Evolutionary conservation across 805 yeast genomes (phyloP).

Genomic region (Dipodascus geniculatus): DNA sequence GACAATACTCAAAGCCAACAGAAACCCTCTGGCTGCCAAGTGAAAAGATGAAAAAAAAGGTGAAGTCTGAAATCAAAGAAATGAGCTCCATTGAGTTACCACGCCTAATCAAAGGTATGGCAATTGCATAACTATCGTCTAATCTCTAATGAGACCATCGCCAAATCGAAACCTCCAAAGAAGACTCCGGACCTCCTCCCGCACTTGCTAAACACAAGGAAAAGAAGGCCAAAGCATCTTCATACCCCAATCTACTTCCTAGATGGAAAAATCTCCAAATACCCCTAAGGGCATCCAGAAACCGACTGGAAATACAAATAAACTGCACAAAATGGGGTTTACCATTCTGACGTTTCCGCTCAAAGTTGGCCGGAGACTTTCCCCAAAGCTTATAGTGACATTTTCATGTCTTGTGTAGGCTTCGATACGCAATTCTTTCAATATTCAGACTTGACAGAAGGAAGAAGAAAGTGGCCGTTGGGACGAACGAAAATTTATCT

Average conservation of each 20-base stretch:
- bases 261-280: neutral
- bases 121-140: slow-evolving; percentile 2
- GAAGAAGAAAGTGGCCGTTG: neutral
- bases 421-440: slow-evolving; percentile 3
- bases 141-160: neutral
- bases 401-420: slow-evolving; percentile 3
- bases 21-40: neutral
- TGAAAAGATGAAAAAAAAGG: neutral
- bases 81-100: slow-evolving; percentile 4
- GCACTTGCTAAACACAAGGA: neutral
- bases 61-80: slow-evolving; percentile 1
- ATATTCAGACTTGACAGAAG: neutral
- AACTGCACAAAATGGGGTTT: neutral
- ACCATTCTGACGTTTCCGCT: slow-evolving; percentile 2
- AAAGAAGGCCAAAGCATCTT: neutral
- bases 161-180: slow-evolving; percentile 1
- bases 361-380: slow-evolving; percentile 2
- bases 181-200: neutral
- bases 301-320: neutral
- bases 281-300: neutral
- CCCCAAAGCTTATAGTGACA: slow-evolving; percentile 3
- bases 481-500: neutral
- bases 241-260: neutral
- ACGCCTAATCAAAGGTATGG: neutral
- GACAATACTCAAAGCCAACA: neutral